Evolutionary conservation across 257 asterid species (phyloP).

Genomic region (Solanum paucissectum): DNA sequence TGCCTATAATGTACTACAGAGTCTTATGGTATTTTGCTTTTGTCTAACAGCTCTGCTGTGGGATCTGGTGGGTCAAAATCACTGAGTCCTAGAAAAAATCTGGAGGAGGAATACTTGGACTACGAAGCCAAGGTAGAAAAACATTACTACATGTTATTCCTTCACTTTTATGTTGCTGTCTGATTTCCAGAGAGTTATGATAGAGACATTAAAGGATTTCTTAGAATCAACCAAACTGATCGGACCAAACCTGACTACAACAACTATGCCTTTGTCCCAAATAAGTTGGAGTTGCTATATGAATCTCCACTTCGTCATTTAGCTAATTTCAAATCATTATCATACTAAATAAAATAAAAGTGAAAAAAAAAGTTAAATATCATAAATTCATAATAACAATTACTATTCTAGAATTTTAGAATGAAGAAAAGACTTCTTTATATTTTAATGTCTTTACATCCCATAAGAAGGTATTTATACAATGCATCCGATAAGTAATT

Average conservation of each 20-base stretch:
- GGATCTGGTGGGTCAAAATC: conserved; percentile 37
- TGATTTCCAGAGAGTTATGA: background rate
- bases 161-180: background rate
- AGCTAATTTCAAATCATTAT: background rate
- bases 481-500: background rate
- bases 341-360: background rate
- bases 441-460: background rate
- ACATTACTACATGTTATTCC: background rate
- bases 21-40: background rate
- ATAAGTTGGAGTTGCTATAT: background rate
- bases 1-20: background rate
- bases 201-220: background rate
- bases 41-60: conserved; percentile 31
- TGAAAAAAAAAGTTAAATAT: background rate
- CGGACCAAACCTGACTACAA: background rate
- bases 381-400: background rate
- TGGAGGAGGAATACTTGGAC: conserved; percentile 91
- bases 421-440: background rate
- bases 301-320: background rate
- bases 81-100: conserved; percentile 55
- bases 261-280: background rate
- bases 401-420: background rate
- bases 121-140: conserved; percentile 78
- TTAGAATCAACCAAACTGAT: background rate
- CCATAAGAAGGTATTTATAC: background rate